phyloP scores from a whole-genome alignment of 2,329 filamentous ascomycete species.

The Verticillium zaregamsianum region DNA sequence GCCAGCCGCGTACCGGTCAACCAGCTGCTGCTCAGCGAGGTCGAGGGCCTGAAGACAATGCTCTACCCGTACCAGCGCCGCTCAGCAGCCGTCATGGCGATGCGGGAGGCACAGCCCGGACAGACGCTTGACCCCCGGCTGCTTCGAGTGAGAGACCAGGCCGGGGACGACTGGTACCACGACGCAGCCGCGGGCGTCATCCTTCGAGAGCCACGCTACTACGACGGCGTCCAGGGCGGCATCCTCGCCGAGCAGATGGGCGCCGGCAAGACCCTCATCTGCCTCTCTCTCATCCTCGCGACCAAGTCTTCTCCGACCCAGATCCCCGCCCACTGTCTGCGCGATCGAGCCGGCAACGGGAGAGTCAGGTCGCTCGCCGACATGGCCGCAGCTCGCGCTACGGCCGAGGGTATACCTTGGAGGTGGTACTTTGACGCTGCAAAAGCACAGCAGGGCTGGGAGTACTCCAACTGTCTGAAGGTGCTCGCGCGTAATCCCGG shows the following conservation, averaged over 20 bases:
- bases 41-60: constrained; percentile 57
- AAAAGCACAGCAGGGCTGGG: constrained; percentile 36
- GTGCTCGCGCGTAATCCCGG: constrained; percentile 55
- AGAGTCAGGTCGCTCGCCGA: constrained; percentile 61
- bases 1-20: constrained; percentile 51
- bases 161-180: constrained; percentile 63
- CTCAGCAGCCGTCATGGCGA: constrained; percentile 79
- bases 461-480: constrained; percentile 50
- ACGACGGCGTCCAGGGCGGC: constrained; percentile 71
- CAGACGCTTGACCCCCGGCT: constrained; percentile 71
- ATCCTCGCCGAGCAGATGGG: constrained; percentile 81
- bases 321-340: background rate
- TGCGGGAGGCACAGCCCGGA: constrained; percentile 66
- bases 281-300: constrained; percentile 70
- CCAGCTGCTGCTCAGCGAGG: constrained; percentile 46
- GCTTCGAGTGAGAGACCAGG: constrained; percentile 53
- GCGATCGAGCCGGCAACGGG: constrained; percentile 32
- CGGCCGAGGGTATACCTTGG: constrained; percentile 67
- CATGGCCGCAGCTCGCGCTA: constrained; percentile 70
- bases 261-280: constrained; percentile 84
- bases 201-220: constrained; percentile 62
- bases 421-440: constrained; percentile 56
- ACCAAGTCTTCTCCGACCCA: constrained; percentile 64
- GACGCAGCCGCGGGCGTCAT: constrained; percentile 61
- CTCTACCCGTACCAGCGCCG: constrained; percentile 77